phyloP scores from a whole-genome alignment of 768 basidiomycete genomes.

The Mycena capillaripes region DNA sequence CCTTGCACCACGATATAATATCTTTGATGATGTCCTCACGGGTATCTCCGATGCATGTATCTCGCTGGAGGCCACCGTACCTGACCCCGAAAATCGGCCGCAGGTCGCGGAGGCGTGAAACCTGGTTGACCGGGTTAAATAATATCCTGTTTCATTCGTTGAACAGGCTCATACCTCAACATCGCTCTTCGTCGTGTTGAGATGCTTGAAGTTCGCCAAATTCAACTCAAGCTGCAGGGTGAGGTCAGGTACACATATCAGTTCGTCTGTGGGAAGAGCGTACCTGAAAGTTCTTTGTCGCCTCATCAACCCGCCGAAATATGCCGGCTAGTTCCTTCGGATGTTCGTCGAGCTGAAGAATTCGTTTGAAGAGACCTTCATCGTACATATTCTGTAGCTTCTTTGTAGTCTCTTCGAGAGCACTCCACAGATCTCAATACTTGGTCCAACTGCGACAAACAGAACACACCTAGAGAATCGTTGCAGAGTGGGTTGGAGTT shows the following conservation, averaged over 20 bases:
- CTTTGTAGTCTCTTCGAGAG: background rate
- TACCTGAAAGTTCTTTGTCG: slow-evolving; percentile 15
- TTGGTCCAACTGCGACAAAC: background rate
- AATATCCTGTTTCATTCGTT: background rate
- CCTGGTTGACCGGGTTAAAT: background rate
- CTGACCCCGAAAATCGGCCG: background rate
- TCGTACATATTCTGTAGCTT: background rate
- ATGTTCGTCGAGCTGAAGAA: background rate
- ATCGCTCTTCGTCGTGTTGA: background rate
- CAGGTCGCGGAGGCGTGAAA: background rate
- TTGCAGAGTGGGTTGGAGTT: background rate
- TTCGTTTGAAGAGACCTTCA: background rate
- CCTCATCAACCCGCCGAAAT: slow-evolving; percentile 8
- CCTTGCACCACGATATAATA: slow-evolving; percentile 3
- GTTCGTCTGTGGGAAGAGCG: background rate
- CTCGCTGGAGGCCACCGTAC: background rate
- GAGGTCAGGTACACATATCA: too few relatives aligned
- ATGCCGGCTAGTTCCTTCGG: background rate
- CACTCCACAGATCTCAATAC: background rate
- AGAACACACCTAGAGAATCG: background rate
- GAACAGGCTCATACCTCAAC: background rate
- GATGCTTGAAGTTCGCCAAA: background rate
- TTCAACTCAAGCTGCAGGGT: background rate
- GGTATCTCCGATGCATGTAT: background rate
- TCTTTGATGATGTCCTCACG: background rate